phyloP scores from a whole-genome alignment of 2,329 filamentous ascomycete genomes.

The Sporothrix curviconia region DNA sequence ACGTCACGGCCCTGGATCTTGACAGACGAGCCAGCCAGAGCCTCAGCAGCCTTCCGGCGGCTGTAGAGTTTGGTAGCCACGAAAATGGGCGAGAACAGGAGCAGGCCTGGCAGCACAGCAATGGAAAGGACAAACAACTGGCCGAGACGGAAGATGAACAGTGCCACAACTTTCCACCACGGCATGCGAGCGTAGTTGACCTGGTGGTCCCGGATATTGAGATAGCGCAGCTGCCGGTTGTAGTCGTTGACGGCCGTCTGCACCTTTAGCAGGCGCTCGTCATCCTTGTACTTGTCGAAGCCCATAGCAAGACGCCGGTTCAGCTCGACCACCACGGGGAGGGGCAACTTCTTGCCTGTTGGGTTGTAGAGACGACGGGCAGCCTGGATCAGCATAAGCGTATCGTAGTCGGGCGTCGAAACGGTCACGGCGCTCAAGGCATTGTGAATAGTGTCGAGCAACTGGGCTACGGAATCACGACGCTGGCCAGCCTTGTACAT shows the following conservation, averaged over 20 bases:
- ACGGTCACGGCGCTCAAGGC: slow-evolving; percentile 83
- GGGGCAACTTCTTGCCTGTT: slow-evolving; percentile 84
- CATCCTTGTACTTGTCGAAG: slow-evolving; percentile 87
- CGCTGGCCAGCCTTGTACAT: slow-evolving; percentile 78
- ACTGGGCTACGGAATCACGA: slow-evolving; percentile 76
- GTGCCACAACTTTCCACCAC: slow-evolving; percentile 65
- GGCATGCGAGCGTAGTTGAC: slow-evolving; percentile 86
- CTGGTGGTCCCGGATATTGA: slow-evolving; percentile 89
- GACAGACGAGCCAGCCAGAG: slow-evolving; percentile 76
- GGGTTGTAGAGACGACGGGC: slow-evolving; percentile 89
- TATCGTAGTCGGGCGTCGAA: slow-evolving; percentile 89
- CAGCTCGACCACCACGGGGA: slow-evolving; percentile 88
- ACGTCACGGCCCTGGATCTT: slow-evolving; percentile 86
- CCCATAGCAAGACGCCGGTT: slow-evolving; percentile 86
- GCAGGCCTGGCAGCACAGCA: slow-evolving; percentile 75
- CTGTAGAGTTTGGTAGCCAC: slow-evolving; percentile 78
- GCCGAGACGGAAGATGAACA: slow-evolving; percentile 69
- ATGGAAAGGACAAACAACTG: slow-evolving; percentile 73
- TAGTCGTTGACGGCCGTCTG: slow-evolving; percentile 73
- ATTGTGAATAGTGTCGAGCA: slow-evolving; percentile 82
- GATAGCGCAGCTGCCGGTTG: slow-evolving; percentile 76
- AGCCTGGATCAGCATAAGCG: slow-evolving; percentile 92
- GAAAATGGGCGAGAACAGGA: slow-evolving; percentile 86
- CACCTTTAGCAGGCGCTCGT: slow-evolving; percentile 71
- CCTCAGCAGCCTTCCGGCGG: slow-evolving; percentile 72